phyloP scores from a whole-genome alignment of 371 early-diverging fungal genomes.

The Mucor piriformis region DNA sequence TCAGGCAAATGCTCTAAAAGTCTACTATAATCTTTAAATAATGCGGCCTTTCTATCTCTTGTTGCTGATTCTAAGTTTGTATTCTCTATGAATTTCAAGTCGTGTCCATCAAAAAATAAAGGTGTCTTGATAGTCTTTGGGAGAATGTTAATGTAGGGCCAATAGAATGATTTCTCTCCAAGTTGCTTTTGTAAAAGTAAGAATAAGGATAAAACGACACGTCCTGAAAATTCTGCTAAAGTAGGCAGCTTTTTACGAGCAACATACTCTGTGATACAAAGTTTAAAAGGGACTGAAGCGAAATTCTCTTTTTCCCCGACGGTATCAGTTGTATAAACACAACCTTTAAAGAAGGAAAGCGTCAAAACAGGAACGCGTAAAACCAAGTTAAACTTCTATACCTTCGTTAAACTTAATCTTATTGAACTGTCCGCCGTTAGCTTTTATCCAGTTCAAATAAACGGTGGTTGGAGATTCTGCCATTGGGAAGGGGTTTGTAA shows the following conservation, averaged over 20 bases:
- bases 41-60: slow-evolving; percentile 36
- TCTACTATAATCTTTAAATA: slow-evolving; percentile 36
- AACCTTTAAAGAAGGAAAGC: slow-evolving; percentile 21
- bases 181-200: slow-evolving; percentile 39
- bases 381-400: slow-evolving; percentile 8
- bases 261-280: slow-evolving; percentile 47
- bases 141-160: slow-evolving; percentile 54
- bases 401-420: slow-evolving; percentile 47
- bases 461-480: slow-evolving; percentile 10
- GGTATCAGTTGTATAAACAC: slow-evolving; percentile 42
- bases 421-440: slow-evolving; percentile 40
- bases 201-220: slow-evolving; percentile 41
- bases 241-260: slow-evolving; percentile 45
- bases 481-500: slow-evolving; percentile 2
- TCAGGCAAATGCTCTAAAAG: slow-evolving; percentile 33
- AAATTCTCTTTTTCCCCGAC: slow-evolving; percentile 35
- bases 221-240: slow-evolving; percentile 33
- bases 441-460: slow-evolving; percentile 43
- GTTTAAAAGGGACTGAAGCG: slow-evolving; percentile 44
- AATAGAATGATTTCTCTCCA: slow-evolving; percentile 47
- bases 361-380: neutral
- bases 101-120: slow-evolving; percentile 44
- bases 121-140: slow-evolving; percentile 51
- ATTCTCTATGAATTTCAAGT: slow-evolving; percentile 49
- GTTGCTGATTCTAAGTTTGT: slow-evolving; percentile 53